A percentile compares a stretch with the other conserved stretches of the same genome.
Conservation (phyloP, 2,329 filamentous ascomycete species). For the Xylariaceae sp. region DNA sequence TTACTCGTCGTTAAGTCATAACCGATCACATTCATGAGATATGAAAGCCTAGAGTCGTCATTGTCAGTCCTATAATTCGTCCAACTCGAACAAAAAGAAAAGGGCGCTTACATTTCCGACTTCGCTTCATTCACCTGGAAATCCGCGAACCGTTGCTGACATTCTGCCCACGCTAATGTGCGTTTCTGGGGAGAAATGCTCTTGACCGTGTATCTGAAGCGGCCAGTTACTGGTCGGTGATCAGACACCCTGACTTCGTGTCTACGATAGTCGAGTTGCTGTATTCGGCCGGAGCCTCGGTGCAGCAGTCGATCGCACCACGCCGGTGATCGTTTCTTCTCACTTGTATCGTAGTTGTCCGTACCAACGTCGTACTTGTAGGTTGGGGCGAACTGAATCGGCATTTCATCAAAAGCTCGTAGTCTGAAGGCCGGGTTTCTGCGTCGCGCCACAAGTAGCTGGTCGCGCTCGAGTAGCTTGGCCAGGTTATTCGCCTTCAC, state of each 20-base stretch:
- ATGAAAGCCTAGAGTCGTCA: slow-evolving; percentile 40
- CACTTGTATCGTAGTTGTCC: slow-evolving; percentile 87
- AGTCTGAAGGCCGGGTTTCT: slow-evolving; percentile 87
- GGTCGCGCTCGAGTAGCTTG: slow-evolving; percentile 88
- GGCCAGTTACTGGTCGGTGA: slow-evolving; percentile 84
- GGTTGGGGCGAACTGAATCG: slow-evolving; percentile 88
- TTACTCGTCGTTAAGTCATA: slow-evolving; percentile 50
- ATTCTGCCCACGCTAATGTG: slow-evolving; percentile 63
- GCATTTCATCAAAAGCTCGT: slow-evolving; percentile 82
- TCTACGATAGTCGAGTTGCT: slow-evolving; percentile 79
- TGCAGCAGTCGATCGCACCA: slow-evolving; percentile 97
- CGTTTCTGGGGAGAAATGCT: slow-evolving; percentile 65
- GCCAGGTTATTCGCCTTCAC: slow-evolving; percentile 73
- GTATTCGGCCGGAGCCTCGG: slow-evolving; percentile 71
- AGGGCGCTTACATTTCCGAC: slow-evolving; percentile 63
- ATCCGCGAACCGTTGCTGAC: slow-evolving; percentile 68
- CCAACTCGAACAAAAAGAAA: slow-evolving; percentile 21
- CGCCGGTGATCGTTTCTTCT: slow-evolving; percentile 88
- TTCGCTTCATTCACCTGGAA: slow-evolving; percentile 62
- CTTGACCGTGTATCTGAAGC: slow-evolving; percentile 80
- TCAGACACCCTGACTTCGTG: slow-evolving; percentile 91
- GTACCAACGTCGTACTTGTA: slow-evolving; percentile 99
- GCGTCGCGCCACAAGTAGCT: slow-evolving; percentile 80
- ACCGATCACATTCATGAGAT: slow-evolving; percentile 48
- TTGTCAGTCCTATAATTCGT: slow-evolving; percentile 22